Base-by-base conservation (phyloP, 208 protist genomes). In the Acanthamoeba rhysodes region DNA sequence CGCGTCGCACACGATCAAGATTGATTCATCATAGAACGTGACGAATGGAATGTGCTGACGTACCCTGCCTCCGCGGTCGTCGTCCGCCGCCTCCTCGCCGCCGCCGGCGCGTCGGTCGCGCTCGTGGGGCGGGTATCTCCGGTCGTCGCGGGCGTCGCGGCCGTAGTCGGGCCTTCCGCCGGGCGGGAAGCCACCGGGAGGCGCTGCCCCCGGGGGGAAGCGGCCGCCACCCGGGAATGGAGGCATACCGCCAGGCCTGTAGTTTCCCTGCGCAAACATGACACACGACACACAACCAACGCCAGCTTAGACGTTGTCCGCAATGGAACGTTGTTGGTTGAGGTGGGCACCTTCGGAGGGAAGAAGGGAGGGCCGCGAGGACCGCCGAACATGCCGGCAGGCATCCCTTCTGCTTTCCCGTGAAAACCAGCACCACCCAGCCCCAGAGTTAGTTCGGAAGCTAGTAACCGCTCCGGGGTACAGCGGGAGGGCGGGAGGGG, bases 261-360 rank as follows among this genome's bases (percentile, higher is more conserved):
- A 16, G 50, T 57, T 57, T 5, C 50, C 50, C 50, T 57, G 50
- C n/a, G n/a, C n/a, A n/a, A n/a, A n/a, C n/a, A n/a, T n/a, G n/a
- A n/a, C n/a, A n/a, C n/a, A n/a, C n/a, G n/a, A n/a, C n/a, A n/a
- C n/a, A n/a, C n/a, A n/a, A n/a, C n/a, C n/a, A n/a, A n/a, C n/a
- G n/a, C n/a, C n/a, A n/a, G n/a, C n/a, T n/a, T n/a, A n/a, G n/a
- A n/a, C n/a, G n/a, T n/a, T n/a, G n/a, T n/a, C n/a, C n/a, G n/a
- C n/a, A n/a, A n/a, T n/a, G n/a, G n/a, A n/a, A n/a, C n/a, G n/a
- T n/a, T n/a, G n/a, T n/a, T n/a, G n/a, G n/a, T n/a, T n/a, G n/a
- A n/a, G n/a, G n/a, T n/a, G n/a, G n/a, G n/a, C n/a, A 72, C 66
- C 66, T 78, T 78, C 10, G 70, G 70, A 29, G 70, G 70, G 70